Percentiles rank a stretch among this genome's conserved stretches.
Evolutionary conservation across 140 eudicot species (phyloP).

Genomic region (Anethum foeniculum): DNA sequence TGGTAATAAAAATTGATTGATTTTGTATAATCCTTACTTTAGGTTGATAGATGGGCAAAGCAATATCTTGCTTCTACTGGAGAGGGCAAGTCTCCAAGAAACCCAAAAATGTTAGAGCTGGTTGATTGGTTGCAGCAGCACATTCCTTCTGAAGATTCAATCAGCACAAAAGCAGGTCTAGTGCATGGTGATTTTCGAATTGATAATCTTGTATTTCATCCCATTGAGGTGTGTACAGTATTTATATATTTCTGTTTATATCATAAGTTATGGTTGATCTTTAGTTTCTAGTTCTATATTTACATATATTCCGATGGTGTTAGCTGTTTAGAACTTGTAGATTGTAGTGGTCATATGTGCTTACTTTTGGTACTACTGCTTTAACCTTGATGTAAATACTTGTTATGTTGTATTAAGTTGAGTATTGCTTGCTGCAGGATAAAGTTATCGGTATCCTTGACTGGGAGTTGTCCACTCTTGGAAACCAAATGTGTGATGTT

Average conservation of each 20-base stretch:
- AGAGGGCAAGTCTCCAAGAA: conserved; percentile 81
- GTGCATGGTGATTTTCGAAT: conserved; percentile 98
- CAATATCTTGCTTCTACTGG: conserved; percentile 85
- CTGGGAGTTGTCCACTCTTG: conserved; percentile 95
- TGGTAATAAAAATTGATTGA: conserved; percentile 1
- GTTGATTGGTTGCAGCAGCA: conserved; percentile 64
- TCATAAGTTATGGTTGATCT: neutral
- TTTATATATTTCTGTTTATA: neutral
- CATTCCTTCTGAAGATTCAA: conserved; percentile 83
- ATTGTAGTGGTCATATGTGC: too few relatives aligned
- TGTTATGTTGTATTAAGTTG: conserved; percentile 5
- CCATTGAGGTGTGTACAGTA: conserved; percentile 72
- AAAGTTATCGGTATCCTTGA: conserved; percentile 91
- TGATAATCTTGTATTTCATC: conserved; percentile 91
- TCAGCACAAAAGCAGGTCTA: conserved; percentile 62
- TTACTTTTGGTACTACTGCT: neutral
- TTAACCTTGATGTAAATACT: neutral
- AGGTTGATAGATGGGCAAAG: conserved; percentile 94
- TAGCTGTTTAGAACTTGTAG: neutral
- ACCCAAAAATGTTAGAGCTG: conserved; percentile 73
- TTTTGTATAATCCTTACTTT: conserved; percentile 11
- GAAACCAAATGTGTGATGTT: conserved; percentile 97
- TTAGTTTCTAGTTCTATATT: neutral
- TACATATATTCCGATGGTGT: neutral
- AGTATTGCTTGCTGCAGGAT: conserved; percentile 50